phyloP scores from a whole-genome alignment of 768 basidiomycete species.

The Tricholoma hemisulphureum region DNA sequence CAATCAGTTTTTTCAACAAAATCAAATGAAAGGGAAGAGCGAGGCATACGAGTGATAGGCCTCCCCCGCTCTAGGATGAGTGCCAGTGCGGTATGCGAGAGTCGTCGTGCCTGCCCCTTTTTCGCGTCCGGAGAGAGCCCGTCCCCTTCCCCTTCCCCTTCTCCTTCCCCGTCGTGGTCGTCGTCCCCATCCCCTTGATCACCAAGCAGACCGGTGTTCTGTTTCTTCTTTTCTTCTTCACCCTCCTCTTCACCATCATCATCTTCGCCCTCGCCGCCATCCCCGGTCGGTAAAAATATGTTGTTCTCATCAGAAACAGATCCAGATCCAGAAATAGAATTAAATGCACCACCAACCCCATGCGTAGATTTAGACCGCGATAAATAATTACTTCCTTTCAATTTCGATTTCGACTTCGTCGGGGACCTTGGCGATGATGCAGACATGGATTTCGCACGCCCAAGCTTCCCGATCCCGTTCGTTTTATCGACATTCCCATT shows the following conservation, averaged over 20 bases:
- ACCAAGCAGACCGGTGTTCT: no score
- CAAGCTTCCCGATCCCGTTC: neutral
- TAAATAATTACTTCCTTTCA: neutral
- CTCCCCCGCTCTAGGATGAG: slow-evolving; percentile 83
- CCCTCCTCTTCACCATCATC: neutral
- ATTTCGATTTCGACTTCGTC: neutral
- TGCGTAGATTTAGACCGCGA: neutral
- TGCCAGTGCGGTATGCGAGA: slow-evolving; percentile 77
- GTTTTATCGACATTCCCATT: neutral
- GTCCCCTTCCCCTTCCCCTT: slow-evolving; percentile 7
- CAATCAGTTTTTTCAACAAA: neutral
- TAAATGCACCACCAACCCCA: neutral
- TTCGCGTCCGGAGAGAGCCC: no score
- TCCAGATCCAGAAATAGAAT: slow-evolving; percentile 2
- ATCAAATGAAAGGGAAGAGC: neutral
- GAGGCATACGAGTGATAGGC: slow-evolving; percentile 53
- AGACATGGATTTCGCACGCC: neutral
- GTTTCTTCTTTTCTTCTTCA: no score
- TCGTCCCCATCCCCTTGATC: neutral
- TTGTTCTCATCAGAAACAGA: slow-evolving; percentile 1
- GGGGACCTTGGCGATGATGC: neutral
- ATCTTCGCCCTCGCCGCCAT: neutral
- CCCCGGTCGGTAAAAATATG: neutral
- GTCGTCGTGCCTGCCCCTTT: slow-evolving; percentile 33
- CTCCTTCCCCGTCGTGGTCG: neutral